Evolutionary conservation across 108 stramenopile genomes (phyloP).

Genomic region (Nannochloropsis gaditana): DNA sequence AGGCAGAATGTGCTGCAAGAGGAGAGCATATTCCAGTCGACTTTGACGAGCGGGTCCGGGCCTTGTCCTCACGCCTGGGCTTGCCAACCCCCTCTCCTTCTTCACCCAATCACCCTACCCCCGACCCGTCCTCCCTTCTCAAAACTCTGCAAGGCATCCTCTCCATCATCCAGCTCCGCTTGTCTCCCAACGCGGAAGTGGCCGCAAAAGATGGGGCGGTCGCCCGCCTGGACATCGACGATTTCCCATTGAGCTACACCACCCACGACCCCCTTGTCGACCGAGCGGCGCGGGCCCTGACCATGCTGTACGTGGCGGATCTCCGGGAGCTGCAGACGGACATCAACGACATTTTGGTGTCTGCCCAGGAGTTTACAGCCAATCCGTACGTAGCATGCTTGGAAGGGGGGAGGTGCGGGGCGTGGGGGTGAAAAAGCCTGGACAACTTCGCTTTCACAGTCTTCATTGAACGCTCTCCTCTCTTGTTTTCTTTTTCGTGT

Average conservation of each 20-base stretch:
- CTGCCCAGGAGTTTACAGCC: background rate
- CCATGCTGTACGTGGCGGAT: background rate
- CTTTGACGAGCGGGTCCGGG: conserved; percentile 11
- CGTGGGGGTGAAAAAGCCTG: background rate
- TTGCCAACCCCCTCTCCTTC: background rate
- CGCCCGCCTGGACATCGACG: background rate
- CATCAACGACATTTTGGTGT: background rate
- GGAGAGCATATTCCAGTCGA: background rate
- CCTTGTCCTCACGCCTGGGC: background rate
- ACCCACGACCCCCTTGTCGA: background rate
- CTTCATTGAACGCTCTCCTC: background rate
- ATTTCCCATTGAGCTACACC: background rate
- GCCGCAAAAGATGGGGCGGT: background rate
- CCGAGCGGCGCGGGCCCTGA: background rate
- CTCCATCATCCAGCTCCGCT: background rate
- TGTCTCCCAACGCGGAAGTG: background rate
- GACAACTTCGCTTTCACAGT: background rate
- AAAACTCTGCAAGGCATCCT: conserved; percentile 1
- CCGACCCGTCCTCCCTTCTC: background rate
- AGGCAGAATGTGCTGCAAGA: background rate
- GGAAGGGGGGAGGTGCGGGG: background rate
- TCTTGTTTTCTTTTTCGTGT: background rate
- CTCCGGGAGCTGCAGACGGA: background rate
- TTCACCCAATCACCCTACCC: background rate
- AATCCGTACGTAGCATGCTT: background rate